These are phyloP conservation scores for Bauhinia variegata DNA, from an alignment of 306 rosid genomes.

Conservation along the genomic window DNA sequence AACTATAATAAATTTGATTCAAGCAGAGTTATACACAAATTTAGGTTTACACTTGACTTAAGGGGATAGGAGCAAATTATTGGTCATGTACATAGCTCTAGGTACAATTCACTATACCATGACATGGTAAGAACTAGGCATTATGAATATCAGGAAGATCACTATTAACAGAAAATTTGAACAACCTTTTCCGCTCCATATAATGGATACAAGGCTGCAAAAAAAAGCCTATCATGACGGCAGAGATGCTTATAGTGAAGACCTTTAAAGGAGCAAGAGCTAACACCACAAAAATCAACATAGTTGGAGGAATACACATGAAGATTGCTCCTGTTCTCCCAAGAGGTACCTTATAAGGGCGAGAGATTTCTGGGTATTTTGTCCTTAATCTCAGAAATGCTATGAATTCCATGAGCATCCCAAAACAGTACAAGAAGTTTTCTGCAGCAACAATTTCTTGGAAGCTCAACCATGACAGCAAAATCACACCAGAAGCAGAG, in stretches of 20 bases:
- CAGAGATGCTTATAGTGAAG: slow-evolving; percentile 50
- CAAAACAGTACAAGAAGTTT: slow-evolving; percentile 67
- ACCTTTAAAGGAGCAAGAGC: slow-evolving; percentile 55
- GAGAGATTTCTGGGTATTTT: slow-evolving; percentile 40
- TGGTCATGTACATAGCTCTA: too few relatives aligned
- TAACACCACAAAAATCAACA: slow-evolving; percentile 58
- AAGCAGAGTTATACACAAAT: too few relatives aligned
- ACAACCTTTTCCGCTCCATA: slow-evolving; percentile 55
- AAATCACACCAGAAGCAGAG: slow-evolving; percentile 66
- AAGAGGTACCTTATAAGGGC: slow-evolving; percentile 64
- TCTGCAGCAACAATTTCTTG: slow-evolving; percentile 79
- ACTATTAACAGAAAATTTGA: slow-evolving; percentile 46
- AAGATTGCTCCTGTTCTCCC: slow-evolving; percentile 57
- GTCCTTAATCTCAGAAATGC: slow-evolving; percentile 66
- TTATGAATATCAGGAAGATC: slow-evolving; percentile 44
- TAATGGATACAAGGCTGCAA: slow-evolving; percentile 56
- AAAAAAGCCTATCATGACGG: slow-evolving; percentile 49
- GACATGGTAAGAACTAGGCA: not conserved
- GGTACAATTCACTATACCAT: too few relatives aligned
- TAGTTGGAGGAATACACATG: slow-evolving; percentile 59
- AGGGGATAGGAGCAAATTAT: not conserved
- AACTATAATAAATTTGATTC: too few relatives aligned
- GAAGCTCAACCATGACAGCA: slow-evolving; percentile 75
- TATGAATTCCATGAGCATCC: slow-evolving; percentile 70
- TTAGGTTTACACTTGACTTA: too few relatives aligned